Base-by-base conservation (phyloP, 208 protist species). In the Naegleria fowleri region DNA sequence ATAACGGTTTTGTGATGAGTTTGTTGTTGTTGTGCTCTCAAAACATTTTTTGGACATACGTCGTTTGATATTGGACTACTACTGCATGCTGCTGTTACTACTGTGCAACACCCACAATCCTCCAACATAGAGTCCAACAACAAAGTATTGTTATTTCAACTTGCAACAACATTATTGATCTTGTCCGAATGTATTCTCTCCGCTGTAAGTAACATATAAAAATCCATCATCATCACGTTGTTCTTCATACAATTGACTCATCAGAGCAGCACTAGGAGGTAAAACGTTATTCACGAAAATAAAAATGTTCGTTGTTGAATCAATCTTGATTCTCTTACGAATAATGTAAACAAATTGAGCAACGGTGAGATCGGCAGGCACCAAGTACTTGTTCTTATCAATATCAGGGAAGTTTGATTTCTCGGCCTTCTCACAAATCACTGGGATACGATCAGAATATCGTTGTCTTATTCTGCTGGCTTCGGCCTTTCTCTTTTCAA, bases 211-310 rank as follows among this genome's bases (percentile, higher is more conserved):
- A 38, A 97, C 93, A 88, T 97, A 97, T 38, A 97, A 87, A 88
- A 98, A 98, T 25, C 97, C 97, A 90, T 99, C 97, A 86, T 98
- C 95, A 85, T 98, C 97, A 93, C 97, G 97, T 91, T 98, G 95
- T 29, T 96, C 92, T 25, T 97, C 95, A 94, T 98, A 98, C 1
- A 97, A 90, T 52, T 94, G 93, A 9, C 93, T 92, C 91, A 98
- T 92, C 5, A 96, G 91, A 0, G 94, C 89, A 58, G 88, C 91
- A 86, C 94, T 97, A 0, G 97, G 93, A 16, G 97, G 96, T 15
- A 99, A 92, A 6, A 93, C 95, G 91, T 97, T 97, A 51, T 96
- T 96, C 22, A 98, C 95, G 91, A 98, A 98, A 59, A 98, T 93
- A 93, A 98, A 98, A 75, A 99, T 97, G 6, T 96, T 96, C 92